Evolutionary conservation across 1,139 yeast genomes (phyloP).

Genomic region (Debaryomyces singareniensis): DNA sequence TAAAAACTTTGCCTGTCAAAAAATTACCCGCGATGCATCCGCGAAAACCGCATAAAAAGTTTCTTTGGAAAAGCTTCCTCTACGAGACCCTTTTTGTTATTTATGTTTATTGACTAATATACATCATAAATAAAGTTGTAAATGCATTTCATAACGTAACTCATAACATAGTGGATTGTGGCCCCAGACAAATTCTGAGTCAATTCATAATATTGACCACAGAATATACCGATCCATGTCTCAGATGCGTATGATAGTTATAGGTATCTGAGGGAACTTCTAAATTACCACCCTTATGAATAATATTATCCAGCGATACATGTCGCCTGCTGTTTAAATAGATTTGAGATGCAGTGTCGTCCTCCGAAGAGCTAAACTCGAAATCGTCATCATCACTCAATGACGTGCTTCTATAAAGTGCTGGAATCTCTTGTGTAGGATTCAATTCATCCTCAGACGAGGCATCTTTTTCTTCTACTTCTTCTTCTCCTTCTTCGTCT

Average conservation of each 20-base stretch:
- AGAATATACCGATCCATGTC: neutral
- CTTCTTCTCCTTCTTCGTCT: conserved; percentile 5
- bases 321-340: neutral
- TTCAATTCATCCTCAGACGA: conserved; percentile 4
- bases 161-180: no score
- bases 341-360: neutral
- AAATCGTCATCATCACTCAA: conserved; percentile 22
- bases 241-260: neutral
- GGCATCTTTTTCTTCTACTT: conserved; percentile 5
- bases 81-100: no score
- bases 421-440: conserved; percentile 16
- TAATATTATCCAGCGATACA: neutral
- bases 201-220: neutral
- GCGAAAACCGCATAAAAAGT: no score
- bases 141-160: no score
- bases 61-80: no score
- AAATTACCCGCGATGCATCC: no score
- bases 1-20: no score
- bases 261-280: neutral
- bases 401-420: conserved; percentile 16
- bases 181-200: no score
- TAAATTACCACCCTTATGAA: neutral
- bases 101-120: no score
- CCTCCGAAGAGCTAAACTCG: neutral
- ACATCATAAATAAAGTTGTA: no score